Conservation (phyloP, 495 filamentous ascomycete species). For the Pyrenula massariospora region DNA sequence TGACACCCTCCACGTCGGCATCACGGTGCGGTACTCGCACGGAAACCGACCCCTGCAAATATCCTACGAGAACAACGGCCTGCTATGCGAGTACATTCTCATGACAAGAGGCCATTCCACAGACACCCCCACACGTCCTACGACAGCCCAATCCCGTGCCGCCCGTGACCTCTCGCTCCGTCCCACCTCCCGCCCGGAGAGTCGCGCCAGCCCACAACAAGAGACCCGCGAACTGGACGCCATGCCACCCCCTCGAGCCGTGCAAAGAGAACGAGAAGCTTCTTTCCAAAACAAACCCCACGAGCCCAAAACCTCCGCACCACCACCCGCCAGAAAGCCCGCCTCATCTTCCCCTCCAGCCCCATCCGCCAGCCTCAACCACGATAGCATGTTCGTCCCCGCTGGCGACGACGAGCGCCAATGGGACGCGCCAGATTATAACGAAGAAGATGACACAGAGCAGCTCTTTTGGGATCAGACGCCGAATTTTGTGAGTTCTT, state of each 20-base stretch:
- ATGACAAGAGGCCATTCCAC: constrained; percentile 84
- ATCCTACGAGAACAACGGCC: constrained; percentile 60
- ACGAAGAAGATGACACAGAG: constrained; percentile 57
- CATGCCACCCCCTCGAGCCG: constrained; percentile 12
- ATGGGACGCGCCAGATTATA: constrained; percentile 73
- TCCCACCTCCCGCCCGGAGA: constrained; percentile 13
- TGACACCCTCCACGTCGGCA: constrained; percentile 53
- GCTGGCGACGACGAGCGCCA: constrained; percentile 57
- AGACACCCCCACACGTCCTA: constrained; percentile 20
- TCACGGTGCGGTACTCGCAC: constrained; percentile 68
- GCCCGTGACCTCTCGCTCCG: constrained; percentile 18
- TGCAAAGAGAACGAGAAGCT: background rate
- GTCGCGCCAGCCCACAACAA: constrained; percentile 8
- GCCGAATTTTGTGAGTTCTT: constrained; percentile 33
- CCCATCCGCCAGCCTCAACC: background rate
- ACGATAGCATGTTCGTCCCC: constrained; percentile 69
- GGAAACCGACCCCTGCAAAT: constrained; percentile 78
- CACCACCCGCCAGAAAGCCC: background rate
- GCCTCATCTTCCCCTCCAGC: background rate
- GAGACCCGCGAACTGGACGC: constrained; percentile 20
- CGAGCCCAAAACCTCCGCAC: background rate
- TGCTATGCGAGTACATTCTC: constrained; percentile 77
- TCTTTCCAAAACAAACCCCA: background rate
- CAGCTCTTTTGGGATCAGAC: constrained; percentile 77
- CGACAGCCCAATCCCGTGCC: constrained; percentile 19